phyloP scores from a whole-genome alignment of 805 yeast genomes.

The Teunomyces cretensis region DNA sequence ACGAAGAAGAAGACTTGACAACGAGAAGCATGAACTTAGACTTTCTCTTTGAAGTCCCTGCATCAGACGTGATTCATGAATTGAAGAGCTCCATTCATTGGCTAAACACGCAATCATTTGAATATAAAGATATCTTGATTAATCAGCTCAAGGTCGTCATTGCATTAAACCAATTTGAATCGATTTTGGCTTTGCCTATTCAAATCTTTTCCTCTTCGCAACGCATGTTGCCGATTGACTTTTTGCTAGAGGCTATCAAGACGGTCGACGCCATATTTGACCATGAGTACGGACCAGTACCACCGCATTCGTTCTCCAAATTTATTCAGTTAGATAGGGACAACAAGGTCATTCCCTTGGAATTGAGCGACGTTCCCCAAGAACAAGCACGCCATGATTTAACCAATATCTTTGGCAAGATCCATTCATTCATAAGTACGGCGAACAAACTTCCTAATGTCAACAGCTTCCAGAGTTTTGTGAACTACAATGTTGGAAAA shows the following conservation, averaged over 20 bases:
- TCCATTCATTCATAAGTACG: conserved; percentile 18
- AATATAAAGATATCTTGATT: conserved; percentile 9
- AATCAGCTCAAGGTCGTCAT: conserved; percentile 28
- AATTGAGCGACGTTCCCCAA: conserved; percentile 21
- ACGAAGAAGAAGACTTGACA: conserved; percentile 75
- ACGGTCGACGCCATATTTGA: conserved; percentile 5
- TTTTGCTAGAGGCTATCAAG: conserved; percentile 17
- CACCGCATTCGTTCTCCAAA: conserved; percentile 29
- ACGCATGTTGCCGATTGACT: conserved; percentile 7
- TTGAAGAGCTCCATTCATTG: conserved; percentile 35
- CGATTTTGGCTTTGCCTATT: conserved; percentile 15
- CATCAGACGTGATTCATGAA: conserved; percentile 22
- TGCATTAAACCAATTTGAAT: conserved; percentile 27
- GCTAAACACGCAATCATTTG: conserved; percentile 21
- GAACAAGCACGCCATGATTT: conserved; percentile 21
- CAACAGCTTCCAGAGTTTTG: conserved; percentile 26
- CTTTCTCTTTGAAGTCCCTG: conserved; percentile 25
- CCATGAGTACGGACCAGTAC: conserved; percentile 1
- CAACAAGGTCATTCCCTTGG: conserved; percentile 40
- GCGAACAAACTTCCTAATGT: conserved; percentile 17
- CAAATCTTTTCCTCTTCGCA: conserved; percentile 6
- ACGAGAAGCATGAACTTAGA: conserved; percentile 58
- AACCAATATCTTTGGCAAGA: conserved; percentile 16
- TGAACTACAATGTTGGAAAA: conserved; percentile 26
- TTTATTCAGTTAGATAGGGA: conserved; percentile 36